Evolutionary conservation across 1,284 basidiomycete species (phyloP).

Genomic region (Sporisorium scitamineum): DNA sequence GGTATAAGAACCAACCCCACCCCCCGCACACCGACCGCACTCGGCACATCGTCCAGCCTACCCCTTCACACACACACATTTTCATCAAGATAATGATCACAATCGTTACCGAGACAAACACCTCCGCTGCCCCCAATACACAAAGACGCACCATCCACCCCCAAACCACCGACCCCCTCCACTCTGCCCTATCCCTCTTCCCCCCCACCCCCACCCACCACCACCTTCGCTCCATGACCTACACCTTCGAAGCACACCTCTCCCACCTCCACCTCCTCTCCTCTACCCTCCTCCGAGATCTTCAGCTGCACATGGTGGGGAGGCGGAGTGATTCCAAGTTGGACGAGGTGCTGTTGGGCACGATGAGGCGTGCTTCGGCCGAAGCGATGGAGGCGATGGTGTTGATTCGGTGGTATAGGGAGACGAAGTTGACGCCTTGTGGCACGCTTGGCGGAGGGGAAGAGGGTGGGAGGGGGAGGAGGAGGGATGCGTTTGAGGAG

Average conservation of each 20-base stretch:
- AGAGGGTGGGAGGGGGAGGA: not conserved
- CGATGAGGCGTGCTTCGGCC: conserved; percentile 8
- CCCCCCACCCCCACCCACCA: not conserved
- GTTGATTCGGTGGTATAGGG: conserved; percentile 23
- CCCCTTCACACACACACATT: too few relatives aligned
- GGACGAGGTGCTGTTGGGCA: conserved; percentile 9
- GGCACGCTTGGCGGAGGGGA: not conserved
- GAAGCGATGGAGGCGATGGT: conserved; percentile 15
- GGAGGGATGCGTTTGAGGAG: not conserved
- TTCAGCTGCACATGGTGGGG: not conserved
- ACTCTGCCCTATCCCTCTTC: not conserved
- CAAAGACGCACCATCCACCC: too few relatives aligned
- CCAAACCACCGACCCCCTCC: too few relatives aligned
- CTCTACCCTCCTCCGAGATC: not conserved
- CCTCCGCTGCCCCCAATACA: too few relatives aligned
- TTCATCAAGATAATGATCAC: too few relatives aligned
- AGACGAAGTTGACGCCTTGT: conserved; percentile 4
- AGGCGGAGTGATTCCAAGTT: not conserved
- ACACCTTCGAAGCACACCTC: conserved; percentile 10
- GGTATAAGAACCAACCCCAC: too few relatives aligned
- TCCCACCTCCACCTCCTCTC: conserved; percentile 2
- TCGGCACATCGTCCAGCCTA: too few relatives aligned
- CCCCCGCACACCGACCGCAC: too few relatives aligned
- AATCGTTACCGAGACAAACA: too few relatives aligned
- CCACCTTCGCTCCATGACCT: not conserved